phyloP scores from a whole-genome alignment of 768 basidiomycete genomes.

The Tulasnella sp. region DNA sequence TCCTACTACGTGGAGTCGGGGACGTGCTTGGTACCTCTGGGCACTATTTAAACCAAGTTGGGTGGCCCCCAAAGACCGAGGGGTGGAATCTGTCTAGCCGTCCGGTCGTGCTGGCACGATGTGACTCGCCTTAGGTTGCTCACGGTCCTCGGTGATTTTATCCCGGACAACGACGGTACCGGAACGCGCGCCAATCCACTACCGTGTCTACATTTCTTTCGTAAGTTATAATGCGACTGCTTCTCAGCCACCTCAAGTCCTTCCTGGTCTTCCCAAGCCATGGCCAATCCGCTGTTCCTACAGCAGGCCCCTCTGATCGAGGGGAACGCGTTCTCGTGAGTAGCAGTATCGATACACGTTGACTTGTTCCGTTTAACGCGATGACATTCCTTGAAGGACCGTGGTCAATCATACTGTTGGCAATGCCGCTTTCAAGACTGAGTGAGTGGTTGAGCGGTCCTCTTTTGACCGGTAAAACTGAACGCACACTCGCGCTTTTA shows the following conservation, averaged over 20 bases:
- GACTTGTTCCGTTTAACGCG: neutral
- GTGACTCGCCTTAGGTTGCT: neutral
- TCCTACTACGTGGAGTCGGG: no score
- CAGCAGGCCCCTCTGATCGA: constrained; percentile 2
- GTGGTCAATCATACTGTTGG: neutral
- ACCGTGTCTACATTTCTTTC: neutral
- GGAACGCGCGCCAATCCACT: neutral
- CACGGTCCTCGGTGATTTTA: neutral
- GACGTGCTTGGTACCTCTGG: no score
- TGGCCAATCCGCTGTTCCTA: constrained; percentile 2
- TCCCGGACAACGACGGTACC: neutral
- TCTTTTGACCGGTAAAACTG: neutral
- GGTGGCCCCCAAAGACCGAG: no score
- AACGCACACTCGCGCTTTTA: neutral
- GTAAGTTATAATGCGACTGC: neutral
- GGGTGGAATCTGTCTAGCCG: no score
- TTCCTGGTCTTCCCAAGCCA: constrained; percentile 5
- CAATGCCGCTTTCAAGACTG: neutral
- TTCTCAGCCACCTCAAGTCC: neutral
- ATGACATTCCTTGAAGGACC: neutral
- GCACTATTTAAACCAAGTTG: no score
- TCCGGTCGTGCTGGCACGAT: neutral
- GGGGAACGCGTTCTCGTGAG: neutral
- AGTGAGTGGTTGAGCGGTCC: neutral
- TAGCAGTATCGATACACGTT: neutral